These are phyloP conservation scores for Brettanomyces anomalus DNA, from an alignment of 805 yeast species.

Conservation along the genomic window DNA sequence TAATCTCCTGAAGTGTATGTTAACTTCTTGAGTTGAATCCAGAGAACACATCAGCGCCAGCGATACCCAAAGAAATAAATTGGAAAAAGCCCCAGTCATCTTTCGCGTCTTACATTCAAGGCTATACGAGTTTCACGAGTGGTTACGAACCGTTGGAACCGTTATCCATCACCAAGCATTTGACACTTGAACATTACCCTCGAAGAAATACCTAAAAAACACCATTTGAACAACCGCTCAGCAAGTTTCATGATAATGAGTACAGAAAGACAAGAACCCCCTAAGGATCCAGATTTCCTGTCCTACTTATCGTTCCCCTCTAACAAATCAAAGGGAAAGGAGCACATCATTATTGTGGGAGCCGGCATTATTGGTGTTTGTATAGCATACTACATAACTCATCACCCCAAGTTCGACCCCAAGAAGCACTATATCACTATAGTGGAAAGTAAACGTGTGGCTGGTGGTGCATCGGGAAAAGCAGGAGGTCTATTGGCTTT, in stretches of 20 bases:
- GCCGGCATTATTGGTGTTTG: constrained; percentile 97
- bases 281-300: constrained; percentile 20
- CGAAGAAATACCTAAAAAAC: no score
- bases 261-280: constrained; percentile 12
- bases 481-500: constrained; percentile 93
- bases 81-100: no score
- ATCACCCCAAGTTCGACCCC: constrained; percentile 73
- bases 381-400: constrained; percentile 80
- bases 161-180: no score
- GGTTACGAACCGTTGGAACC: no score
- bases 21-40: no score
- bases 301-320: constrained; percentile 33
- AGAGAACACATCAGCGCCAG: no score
- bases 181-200: no score
- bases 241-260: constrained; percentile 6
- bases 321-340: constrained; percentile 47
- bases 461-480: constrained; percentile 96
- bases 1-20: no score
- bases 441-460: constrained; percentile 83
- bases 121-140: no score
- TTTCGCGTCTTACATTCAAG: no score
- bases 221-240: no score
- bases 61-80: no score
- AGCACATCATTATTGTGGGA: constrained; percentile 78
- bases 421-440: constrained; percentile 72